Evolutionary conservation across 2,329 filamentous ascomycete species (phyloP), one percentile per base, ranked within the genome.

Genomic region (Epicoccum nigrum): DNA sequence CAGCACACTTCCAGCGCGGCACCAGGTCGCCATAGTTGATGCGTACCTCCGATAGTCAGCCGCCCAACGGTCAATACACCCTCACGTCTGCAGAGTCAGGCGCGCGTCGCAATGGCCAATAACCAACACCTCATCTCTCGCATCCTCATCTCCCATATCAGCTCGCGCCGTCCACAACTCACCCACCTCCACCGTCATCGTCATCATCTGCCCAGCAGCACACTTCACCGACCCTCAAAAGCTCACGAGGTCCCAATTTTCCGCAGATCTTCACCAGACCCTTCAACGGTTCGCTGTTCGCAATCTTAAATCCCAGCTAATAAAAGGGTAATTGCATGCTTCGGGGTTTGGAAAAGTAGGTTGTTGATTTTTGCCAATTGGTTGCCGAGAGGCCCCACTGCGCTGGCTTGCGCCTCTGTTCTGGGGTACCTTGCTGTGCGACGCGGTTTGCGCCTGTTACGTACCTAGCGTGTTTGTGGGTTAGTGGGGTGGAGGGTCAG

Each of bases 351-450:
- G 21, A 9, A 6, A 12, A 19, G n/a, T n/a, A 8, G 13, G 17
- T 7, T 28, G n/a, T 6, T 11, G 4, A 25, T 7, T 12, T 9
- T 45, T 42, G 38, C 38, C 43, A 12, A 27, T 42, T 42, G 30
- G 23, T 47, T 38, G 39, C 43, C 49, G 33, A 47, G 38, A 9
- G 28, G 12, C 9, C 28, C 38, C 49, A 43, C 49, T 42, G 31
- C n/a, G 4, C 15, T 11, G n/a, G 32, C 30, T 35, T 35, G 30
- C 40, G 23, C 23, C 23, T 25, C 23, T 16, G 28, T 12, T 25
- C 49, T 47, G 49, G 49, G 49, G 49, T 47, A 40, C 49, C 49
- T 52, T 43, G 49, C 44, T 25, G 44, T 21, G 30, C 39, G 38
- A 47, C 38, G 43, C 49, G 23, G 6, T 25, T 25, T 25, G 23